Percentiles rank a stretch among this genome's conserved stretches.
Conservation (phyloP, 768 basidiomycete species). For the Holtermannia corniformis region DNA sequence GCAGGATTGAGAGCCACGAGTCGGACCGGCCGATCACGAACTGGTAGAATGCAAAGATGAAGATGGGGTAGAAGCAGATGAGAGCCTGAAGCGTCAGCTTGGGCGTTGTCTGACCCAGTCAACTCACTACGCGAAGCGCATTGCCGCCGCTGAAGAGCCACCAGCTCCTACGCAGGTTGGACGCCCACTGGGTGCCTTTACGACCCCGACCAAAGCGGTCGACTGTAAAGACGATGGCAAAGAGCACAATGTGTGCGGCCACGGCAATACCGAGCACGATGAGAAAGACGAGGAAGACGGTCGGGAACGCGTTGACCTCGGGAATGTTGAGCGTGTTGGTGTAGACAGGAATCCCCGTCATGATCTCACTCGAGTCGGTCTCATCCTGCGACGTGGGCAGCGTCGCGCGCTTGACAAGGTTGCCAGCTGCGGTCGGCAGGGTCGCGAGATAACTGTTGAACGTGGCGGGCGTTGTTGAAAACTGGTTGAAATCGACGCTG, state of each 20-base stretch:
- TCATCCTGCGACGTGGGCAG: conserved; percentile 22
- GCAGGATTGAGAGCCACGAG: conserved; percentile 72
- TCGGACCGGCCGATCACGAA: conserved; percentile 68
- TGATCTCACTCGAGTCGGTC: conserved; percentile 42
- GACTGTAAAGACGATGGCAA: conserved; percentile 43
- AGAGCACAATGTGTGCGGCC: conserved; percentile 50
- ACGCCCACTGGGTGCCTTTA: conserved; percentile 28
- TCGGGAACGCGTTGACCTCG: conserved; percentile 82
- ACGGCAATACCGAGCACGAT: conserved; percentile 57
- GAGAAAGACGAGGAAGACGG: conserved; percentile 65
- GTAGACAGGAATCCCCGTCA: conserved; percentile 74
- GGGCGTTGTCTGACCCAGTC: background rate
- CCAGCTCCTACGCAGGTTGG: conserved; percentile 17
- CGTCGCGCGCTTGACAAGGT: conserved; percentile 15
- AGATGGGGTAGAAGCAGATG: conserved; percentile 58
- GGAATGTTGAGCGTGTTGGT: conserved; percentile 67
- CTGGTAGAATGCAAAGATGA: conserved; percentile 75
- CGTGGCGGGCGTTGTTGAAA: conserved; percentile 49
- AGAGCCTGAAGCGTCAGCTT: conserved; percentile 47
- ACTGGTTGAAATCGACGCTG: conserved; percentile 21
- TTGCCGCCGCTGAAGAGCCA: conserved; percentile 33
- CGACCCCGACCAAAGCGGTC: conserved; percentile 31
- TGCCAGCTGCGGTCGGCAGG: conserved; percentile 2
- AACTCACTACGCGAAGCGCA: conserved; percentile 55
- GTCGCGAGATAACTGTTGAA: conserved; percentile 26